phyloP scores from a whole-genome alignment of 2,329 filamentous ascomycete species.

The Xylaria multiplex region DNA sequence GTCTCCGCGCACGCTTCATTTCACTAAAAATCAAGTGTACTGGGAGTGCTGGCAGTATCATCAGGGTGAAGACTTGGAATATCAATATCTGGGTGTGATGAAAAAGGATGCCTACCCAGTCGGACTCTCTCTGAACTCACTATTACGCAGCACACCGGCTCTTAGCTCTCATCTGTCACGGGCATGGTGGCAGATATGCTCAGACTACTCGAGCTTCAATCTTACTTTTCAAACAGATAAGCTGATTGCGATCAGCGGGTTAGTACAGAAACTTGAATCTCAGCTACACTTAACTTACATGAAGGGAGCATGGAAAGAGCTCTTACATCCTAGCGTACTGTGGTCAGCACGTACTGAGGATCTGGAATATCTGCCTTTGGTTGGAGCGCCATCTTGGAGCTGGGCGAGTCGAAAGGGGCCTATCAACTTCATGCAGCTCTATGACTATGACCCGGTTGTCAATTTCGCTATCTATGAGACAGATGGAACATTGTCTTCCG shows the following conservation, averaged over 20 bases:
- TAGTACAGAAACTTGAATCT: slow-evolving; percentile 8
- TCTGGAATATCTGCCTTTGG: slow-evolving; percentile 14
- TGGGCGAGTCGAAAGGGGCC: slow-evolving; percentile 23
- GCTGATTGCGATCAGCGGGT: slow-evolving; percentile 21
- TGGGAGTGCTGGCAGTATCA: slow-evolving; percentile 23
- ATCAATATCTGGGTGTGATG: slow-evolving; percentile 14
- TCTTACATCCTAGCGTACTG: slow-evolving; percentile 5
- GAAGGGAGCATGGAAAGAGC: slow-evolving; percentile 22
- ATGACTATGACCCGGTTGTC: slow-evolving; percentile 6
- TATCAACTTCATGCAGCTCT: slow-evolving; percentile 17
- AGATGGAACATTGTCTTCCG: neutral
- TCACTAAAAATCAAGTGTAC: slow-evolving; percentile 20
- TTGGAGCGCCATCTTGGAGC: slow-evolving; percentile 21
- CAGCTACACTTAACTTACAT: slow-evolving; percentile 7
- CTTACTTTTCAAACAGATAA: slow-evolving; percentile 26
- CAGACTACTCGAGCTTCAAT: slow-evolving; percentile 19
- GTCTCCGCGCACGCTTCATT: slow-evolving; percentile 21
- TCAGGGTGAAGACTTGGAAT: slow-evolving; percentile 23
- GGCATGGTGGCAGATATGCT: slow-evolving; percentile 17
- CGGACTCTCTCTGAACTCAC: slow-evolving; percentile 2
- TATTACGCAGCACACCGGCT: neutral
- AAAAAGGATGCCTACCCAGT: slow-evolving; percentile 20
- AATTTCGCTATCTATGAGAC: slow-evolving; percentile 1
- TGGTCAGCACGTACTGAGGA: slow-evolving; percentile 18
- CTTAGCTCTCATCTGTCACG: neutral